Conservation (phyloP, 2,329 filamentous ascomycete genomes). For the Daldinia sp. region DNA sequence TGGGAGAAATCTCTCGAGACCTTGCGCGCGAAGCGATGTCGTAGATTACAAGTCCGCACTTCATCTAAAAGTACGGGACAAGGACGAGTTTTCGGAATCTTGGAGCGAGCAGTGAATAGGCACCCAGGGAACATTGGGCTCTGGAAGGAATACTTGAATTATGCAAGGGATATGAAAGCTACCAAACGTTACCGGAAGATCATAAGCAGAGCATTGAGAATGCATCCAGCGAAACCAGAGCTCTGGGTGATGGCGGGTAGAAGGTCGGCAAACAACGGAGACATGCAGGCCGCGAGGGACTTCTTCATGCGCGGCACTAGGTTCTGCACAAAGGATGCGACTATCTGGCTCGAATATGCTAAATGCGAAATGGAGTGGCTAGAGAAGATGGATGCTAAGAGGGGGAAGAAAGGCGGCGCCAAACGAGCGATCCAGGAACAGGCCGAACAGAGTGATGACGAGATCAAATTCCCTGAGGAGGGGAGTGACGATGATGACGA, state of each 20-base stretch:
- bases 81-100: constrained; percentile 86
- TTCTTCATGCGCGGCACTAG: constrained; percentile 90
- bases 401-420: constrained; percentile 59
- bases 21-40: constrained; percentile 84
- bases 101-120: constrained; percentile 85
- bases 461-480: constrained; percentile 58
- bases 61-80: constrained; percentile 78
- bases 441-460: constrained; percentile 60
- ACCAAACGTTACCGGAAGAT: constrained; percentile 74
- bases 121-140: constrained; percentile 84
- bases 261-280: constrained; percentile 80
- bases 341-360: constrained; percentile 90
- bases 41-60: constrained; percentile 80
- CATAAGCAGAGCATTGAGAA: constrained; percentile 77
- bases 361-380: constrained; percentile 94
- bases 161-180: constrained; percentile 76
- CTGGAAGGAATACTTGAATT: constrained; percentile 92
- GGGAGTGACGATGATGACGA: constrained; percentile 62
- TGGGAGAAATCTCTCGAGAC: constrained; percentile 78
- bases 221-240: constrained; percentile 85
- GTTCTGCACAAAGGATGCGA: constrained; percentile 82
- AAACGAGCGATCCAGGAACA: constrained; percentile 68
- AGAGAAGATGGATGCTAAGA: constrained; percentile 80
- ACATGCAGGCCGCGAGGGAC: constrained; percentile 86
- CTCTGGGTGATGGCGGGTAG: constrained; percentile 90